Conservation (phyloP, 163 green algal species). For the Prototheca wickerhamii region DNA sequence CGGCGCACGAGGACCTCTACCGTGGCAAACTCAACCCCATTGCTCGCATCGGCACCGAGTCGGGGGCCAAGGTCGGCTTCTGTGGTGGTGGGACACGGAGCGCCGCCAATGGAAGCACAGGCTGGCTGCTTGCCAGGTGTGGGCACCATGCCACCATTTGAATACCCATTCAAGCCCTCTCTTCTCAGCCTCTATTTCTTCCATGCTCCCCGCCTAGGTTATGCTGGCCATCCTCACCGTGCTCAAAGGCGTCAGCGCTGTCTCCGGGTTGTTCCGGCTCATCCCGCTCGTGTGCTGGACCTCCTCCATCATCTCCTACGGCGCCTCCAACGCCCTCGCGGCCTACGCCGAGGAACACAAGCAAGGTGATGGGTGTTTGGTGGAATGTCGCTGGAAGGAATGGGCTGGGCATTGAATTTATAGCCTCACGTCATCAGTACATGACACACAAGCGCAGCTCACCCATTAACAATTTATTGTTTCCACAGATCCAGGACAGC, state of each 20-base stretch:
- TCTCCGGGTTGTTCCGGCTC: constrained; percentile 14
- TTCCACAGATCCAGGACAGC: too few relatives aligned
- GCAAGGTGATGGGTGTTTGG: not conserved
- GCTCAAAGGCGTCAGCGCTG: constrained; percentile 11
- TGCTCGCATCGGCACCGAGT: constrained; percentile 60
- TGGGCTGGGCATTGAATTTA: too few relatives aligned
- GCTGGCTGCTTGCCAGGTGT: not conserved
- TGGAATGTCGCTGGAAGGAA: not conserved
- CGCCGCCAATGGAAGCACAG: not conserved
- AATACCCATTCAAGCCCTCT: too few relatives aligned
- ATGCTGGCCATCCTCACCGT: constrained; percentile 20
- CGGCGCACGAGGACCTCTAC: constrained; percentile 61
- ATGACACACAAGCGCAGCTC: too few relatives aligned
- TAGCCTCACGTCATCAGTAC: too few relatives aligned
- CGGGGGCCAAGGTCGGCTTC: not conserved
- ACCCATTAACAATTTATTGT: too few relatives aligned
- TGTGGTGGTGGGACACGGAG: not conserved
- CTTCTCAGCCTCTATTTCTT: too few relatives aligned
- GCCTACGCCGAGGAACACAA: constrained; percentile 17
- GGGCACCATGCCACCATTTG: too few relatives aligned
- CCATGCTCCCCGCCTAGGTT: not conserved
- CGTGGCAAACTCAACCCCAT: constrained; percentile 83
- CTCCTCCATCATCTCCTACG: constrained; percentile 24
- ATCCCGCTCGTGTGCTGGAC: constrained; percentile 28
- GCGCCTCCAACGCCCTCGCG: constrained; percentile 19